A percentile compares a stretch with the other conserved stretches of the same genome.
Evolutionary conservation across 768 basidiomycete genomes (phyloP).

Genomic region (Mrakia frigida): DNA sequence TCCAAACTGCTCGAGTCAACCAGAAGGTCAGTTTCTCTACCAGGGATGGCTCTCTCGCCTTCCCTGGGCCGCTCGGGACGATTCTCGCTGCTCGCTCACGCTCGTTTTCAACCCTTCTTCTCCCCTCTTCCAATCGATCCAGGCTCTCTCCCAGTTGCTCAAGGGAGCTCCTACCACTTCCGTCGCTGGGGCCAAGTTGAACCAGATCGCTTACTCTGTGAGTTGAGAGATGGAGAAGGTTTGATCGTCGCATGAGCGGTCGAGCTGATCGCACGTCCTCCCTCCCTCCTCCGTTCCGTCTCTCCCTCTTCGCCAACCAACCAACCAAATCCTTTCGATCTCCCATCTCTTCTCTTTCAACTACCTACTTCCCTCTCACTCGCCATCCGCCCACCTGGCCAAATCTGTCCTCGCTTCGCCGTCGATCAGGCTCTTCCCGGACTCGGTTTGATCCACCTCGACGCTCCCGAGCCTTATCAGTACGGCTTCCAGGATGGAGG

Average conservation of each 20-base stretch:
- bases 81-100: no score
- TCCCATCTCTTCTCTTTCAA: background rate
- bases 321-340: no score
- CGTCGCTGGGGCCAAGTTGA: background rate
- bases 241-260: no score
- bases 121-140: background rate
- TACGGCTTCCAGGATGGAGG: slow-evolving; percentile 30
- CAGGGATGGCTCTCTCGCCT: background rate
- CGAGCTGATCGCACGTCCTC: no score
- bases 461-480: slow-evolving; percentile 30
- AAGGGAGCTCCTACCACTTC: background rate
- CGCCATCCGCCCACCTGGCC: background rate
- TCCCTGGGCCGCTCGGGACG: background rate
- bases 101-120: background rate
- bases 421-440: slow-evolving; percentile 44
- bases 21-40: no score
- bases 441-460: background rate
- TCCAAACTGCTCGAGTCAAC: no score
- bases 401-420: background rate
- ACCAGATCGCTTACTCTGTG: background rate
- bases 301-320: no score
- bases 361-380: background rate
- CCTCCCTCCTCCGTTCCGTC: no score
- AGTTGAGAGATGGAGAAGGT: background rate
- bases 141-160: background rate